These are phyloP conservation scores for Carex arenaria DNA, from an alignment of 202 grass and related monocot genomes.

Conservation along the genomic window DNA sequence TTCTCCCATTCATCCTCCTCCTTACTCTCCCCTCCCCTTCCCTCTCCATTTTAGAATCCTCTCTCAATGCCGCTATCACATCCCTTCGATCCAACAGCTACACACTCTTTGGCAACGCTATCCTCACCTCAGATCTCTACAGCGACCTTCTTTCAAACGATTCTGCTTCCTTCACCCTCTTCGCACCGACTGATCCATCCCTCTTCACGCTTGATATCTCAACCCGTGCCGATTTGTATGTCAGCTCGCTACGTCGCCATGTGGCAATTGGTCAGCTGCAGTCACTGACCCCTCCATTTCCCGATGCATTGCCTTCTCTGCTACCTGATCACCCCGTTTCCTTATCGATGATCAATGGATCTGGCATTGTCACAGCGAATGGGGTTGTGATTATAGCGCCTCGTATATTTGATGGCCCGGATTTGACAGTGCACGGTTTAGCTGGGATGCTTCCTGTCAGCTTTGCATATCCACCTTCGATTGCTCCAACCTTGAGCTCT, in stretches of 20 bases:
- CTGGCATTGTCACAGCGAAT: slow-evolving; percentile 11
- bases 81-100: slow-evolving; percentile 26
- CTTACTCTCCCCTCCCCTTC: background rate
- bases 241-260: slow-evolving; percentile 18
- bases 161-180: slow-evolving; percentile 18
- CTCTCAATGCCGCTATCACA: slow-evolving; percentile 20
- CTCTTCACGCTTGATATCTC: slow-evolving; percentile 29
- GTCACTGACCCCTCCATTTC: slow-evolving; percentile 6
- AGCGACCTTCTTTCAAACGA: slow-evolving; percentile 12
- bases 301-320: background rate
- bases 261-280: background rate
- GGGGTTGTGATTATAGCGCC: slow-evolving; percentile 21
- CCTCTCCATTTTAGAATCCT: background rate
- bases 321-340: background rate
- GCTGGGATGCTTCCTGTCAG: slow-evolving; percentile 22
- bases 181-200: slow-evolving; percentile 27
- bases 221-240: slow-evolving; percentile 16
- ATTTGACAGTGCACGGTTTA: slow-evolving; percentile 27
- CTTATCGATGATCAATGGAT: background rate
- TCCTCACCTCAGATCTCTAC: slow-evolving; percentile 27
- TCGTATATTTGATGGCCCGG: slow-evolving; percentile 3
- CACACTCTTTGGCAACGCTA: slow-evolving; percentile 29
- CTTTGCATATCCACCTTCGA: background rate
- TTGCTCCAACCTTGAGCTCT: background rate
- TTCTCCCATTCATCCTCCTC: background rate